Evolutionary conservation across 2,329 filamentous ascomycete genomes (phyloP).

Genomic region (Pseudogymnoascus sp.): DNA sequence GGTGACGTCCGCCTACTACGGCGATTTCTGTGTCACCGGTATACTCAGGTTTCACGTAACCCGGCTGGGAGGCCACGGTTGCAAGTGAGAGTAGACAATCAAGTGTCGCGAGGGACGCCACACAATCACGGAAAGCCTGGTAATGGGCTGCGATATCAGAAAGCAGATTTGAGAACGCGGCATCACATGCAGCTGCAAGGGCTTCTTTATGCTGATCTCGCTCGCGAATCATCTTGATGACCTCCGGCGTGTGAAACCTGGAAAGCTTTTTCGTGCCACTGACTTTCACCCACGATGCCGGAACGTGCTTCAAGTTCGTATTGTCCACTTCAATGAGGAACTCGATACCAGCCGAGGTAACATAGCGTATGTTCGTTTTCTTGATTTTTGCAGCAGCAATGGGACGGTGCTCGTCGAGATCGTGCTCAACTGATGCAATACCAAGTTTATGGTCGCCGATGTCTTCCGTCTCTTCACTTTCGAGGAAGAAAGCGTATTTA

Average conservation of each 20-base stretch:
- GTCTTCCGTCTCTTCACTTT: slow-evolving; percentile 76
- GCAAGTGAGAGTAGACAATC: slow-evolving; percentile 87
- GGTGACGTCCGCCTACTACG: slow-evolving; percentile 72
- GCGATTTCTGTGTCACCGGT: slow-evolving; percentile 56
- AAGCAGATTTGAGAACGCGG: slow-evolving; percentile 66
- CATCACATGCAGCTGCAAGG: slow-evolving; percentile 82
- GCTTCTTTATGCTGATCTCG: slow-evolving; percentile 93
- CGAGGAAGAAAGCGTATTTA: slow-evolving; percentile 89
- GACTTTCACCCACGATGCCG: slow-evolving; percentile 90
- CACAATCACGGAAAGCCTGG: slow-evolving; percentile 78
- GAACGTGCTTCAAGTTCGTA: slow-evolving; percentile 70
- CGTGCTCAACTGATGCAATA: slow-evolving; percentile 86
- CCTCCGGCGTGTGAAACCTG: slow-evolving; percentile 89
- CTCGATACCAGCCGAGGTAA: slow-evolving; percentile 82
- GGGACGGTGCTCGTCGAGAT: slow-evolving; percentile 67
- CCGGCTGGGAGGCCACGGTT: slow-evolving; percentile 73
- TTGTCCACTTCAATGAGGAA: slow-evolving; percentile 91
- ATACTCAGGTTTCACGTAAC: slow-evolving; percentile 72
- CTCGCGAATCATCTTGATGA: slow-evolving; percentile 72
- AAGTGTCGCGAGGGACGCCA: slow-evolving; percentile 75
- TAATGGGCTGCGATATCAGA: slow-evolving; percentile 72
- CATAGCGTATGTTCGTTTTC: slow-evolving; percentile 63
- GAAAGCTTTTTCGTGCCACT: slow-evolving; percentile 88
- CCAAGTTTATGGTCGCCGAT: slow-evolving; percentile 84
- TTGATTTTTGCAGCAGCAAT: slow-evolving; percentile 65